Percentiles rank a stretch among this genome's conserved stretches.
Conservation (phyloP, 2,329 filamentous ascomycete species). For the Rugonectria rugulosa region DNA sequence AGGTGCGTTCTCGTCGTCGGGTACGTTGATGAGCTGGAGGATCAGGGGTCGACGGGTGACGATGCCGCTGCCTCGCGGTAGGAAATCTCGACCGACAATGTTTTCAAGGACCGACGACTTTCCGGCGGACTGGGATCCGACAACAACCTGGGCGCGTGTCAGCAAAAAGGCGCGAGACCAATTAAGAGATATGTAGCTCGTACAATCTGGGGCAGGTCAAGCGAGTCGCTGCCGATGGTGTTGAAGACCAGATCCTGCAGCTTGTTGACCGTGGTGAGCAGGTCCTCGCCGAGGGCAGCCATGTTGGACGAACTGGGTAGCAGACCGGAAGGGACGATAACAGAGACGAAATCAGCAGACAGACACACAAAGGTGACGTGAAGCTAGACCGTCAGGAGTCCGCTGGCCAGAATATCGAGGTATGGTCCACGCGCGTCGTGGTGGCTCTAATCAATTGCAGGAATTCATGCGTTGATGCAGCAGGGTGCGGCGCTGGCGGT, state of each 20-base stretch:
- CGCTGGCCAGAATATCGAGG: constrained; percentile 30
- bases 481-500: constrained; percentile 28
- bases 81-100: constrained; percentile 96
- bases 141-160: constrained; percentile 76
- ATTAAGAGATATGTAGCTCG: constrained; percentile 44
- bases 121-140: constrained; percentile 96
- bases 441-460: constrained; percentile 38
- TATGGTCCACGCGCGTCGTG: constrained; percentile 36
- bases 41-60: constrained; percentile 94
- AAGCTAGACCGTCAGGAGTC: constrained; percentile 31
- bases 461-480: constrained; percentile 39
- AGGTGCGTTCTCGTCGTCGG: constrained; percentile 72
- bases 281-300: constrained; percentile 94
- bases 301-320: constrained; percentile 58
- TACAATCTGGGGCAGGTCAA: constrained; percentile 98
- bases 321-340: constrained; percentile 7
- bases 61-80: constrained; percentile 95
- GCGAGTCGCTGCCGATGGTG: constrained; percentile 97
- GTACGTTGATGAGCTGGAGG: constrained; percentile 97
- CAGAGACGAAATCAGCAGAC: constrained; percentile 20
- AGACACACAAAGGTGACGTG: constrained; percentile 23
- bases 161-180: constrained; percentile 23
- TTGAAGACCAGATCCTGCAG: constrained; percentile 99
- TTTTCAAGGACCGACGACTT: constrained; percentile 99
- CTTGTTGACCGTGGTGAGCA: constrained; percentile 96